Conservation (phyloP, 306 rosid species). For the Trichosanthes cucumerina region DNA sequence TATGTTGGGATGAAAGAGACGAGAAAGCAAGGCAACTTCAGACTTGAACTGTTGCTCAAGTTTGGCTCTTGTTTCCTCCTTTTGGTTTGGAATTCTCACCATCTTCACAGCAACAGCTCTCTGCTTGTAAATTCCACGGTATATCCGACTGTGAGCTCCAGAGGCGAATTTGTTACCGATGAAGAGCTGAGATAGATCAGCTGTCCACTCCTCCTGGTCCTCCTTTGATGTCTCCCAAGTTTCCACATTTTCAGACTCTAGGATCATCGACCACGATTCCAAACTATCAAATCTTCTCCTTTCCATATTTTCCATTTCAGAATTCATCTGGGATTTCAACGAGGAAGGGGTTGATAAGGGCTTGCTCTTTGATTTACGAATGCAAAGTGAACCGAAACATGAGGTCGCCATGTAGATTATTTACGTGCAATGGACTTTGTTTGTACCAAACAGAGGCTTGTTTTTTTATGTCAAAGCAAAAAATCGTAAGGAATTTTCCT, state of each 20-base stretch:
- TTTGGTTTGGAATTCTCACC: slow-evolving; percentile 84
- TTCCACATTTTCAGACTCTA: slow-evolving; percentile 91
- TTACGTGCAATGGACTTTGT: not conserved
- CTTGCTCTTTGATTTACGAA: slow-evolving; percentile 59
- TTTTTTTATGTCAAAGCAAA: slow-evolving; percentile 15
- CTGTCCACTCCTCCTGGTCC: slow-evolving; percentile 91
- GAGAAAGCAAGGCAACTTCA: slow-evolving; percentile 86
- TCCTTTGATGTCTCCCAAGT: slow-evolving; percentile 86
- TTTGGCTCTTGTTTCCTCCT: slow-evolving; percentile 53
- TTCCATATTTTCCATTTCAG: slow-evolving; percentile 65
- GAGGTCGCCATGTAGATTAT: slow-evolving; percentile 55
- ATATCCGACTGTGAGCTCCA: slow-evolving; percentile 87
- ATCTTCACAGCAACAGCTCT: slow-evolving; percentile 96
- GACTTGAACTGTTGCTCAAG: slow-evolving; percentile 87
- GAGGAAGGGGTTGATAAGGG: slow-evolving; percentile 40
- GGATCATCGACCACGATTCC: slow-evolving; percentile 98
- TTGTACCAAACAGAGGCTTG: not conserved
- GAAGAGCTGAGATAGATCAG: slow-evolving; percentile 88
- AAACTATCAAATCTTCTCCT: slow-evolving; percentile 81
- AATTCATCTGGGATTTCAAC: slow-evolving; percentile 34
- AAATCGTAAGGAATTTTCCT: slow-evolving; percentile 53
- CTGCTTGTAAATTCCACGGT: slow-evolving; percentile 95
- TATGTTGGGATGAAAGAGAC: slow-evolving; percentile 87
- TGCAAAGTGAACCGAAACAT: slow-evolving; percentile 50
- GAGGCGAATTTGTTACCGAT: slow-evolving; percentile 95